Conservation (phyloP, 2,329 filamentous ascomycete genomes). For the Apiospora aurea region DNA sequence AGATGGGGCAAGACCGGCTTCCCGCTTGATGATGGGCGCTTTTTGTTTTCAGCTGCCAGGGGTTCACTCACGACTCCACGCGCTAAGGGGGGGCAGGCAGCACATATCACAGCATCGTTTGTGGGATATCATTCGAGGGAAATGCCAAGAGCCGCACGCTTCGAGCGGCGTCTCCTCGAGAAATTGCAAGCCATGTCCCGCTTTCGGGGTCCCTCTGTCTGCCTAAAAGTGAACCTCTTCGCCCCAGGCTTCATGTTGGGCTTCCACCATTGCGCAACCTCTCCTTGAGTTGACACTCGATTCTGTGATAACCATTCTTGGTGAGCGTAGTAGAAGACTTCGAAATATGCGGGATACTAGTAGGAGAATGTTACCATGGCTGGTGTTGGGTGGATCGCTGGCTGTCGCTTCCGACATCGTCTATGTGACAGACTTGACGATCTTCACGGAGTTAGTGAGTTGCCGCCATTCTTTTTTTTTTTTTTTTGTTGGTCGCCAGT, state of each 20-base stretch:
- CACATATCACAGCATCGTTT: neutral
- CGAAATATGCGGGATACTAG: neutral
- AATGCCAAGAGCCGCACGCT: neutral
- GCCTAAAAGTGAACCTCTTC: constrained; percentile 13
- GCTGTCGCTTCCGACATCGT: constrained; percentile 36
- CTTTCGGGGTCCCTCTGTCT: neutral
- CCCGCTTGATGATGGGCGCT: constrained; percentile 9
- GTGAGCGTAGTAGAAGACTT: neutral
- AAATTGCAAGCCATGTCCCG: neutral
- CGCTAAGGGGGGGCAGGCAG: constrained; percentile 1
- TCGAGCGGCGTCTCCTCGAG: constrained; percentile 2
- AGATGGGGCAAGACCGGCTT: neutral
- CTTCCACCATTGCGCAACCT: neutral
- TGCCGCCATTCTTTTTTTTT: constrained; percentile 9
- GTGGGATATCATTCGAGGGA: neutral
- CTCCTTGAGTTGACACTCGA: neutral
- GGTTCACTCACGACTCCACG: constrained; percentile 11
- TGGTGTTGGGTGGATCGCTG: constrained; percentile 29
- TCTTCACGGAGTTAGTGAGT: constrained; percentile 41
- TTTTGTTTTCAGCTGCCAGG: constrained; percentile 16
- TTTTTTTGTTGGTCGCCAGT: too few species aligned
- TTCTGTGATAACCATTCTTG: neutral
- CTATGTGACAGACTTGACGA: constrained; percentile 42
- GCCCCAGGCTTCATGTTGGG: neutral
- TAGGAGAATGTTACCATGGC: constrained; percentile 22